Evolutionary conservation across 192 early-diverging fungal species (phyloP).

Genomic region (Coemansia sp.): DNA sequence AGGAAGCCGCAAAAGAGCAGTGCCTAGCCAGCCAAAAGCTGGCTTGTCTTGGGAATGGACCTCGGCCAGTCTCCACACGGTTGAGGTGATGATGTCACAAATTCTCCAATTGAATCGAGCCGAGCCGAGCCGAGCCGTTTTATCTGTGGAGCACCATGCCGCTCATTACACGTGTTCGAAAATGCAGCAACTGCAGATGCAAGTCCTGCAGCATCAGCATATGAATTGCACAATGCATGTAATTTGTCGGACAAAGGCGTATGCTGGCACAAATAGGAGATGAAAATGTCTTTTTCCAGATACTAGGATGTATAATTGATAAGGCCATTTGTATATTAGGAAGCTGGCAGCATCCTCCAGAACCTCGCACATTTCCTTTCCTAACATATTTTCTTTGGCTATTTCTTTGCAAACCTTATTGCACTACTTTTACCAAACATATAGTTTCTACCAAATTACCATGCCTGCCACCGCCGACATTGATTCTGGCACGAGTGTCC

Average conservation of each 20-base stretch:
- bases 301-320: background rate
- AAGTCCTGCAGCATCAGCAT: background rate
- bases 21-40: background rate
- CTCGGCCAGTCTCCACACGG: background rate
- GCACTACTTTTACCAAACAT: background rate
- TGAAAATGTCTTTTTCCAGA: background rate
- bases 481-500: background rate
- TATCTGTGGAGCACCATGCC: background rate
- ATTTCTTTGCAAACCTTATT: background rate
- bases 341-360: background rate
- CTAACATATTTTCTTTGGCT: background rate
- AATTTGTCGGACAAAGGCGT: background rate
- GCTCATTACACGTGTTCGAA: background rate
- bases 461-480: constrained; percentile 9
- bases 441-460: background rate
- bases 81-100: background rate
- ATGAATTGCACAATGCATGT: background rate
- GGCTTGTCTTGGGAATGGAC: background rate
- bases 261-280: background rate
- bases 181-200: no score
- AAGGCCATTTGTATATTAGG: background rate
- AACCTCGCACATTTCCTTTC: background rate
- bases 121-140: background rate
- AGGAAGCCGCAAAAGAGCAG: background rate
- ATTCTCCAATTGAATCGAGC: background rate